A percentile compares a stretch with the other conserved stretches of the same genome.
Conservation (phyloP, 192 early-diverging fungal genomes). For the Podila minutissima region DNA sequence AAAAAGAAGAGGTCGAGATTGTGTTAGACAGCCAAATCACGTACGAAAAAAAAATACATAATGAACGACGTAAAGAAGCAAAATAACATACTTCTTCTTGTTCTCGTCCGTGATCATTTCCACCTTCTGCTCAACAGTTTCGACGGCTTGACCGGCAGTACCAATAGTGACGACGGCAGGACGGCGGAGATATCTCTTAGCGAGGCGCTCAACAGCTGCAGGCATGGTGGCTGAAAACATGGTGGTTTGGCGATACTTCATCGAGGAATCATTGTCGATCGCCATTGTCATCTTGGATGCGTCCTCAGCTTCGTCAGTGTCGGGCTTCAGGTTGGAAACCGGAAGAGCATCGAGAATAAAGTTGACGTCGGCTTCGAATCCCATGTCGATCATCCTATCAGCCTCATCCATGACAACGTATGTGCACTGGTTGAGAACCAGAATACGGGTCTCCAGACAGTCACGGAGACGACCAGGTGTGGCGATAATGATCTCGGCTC, state of each 20-base stretch:
- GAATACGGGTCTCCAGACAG: conserved; percentile 86
- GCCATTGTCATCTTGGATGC: conserved; percentile 53
- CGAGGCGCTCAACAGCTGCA: conserved; percentile 90
- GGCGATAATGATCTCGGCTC: conserved; percentile 97
- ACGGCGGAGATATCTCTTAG: conserved; percentile 89
- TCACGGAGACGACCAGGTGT: conserved; percentile 97
- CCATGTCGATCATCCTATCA: conserved; percentile 95
- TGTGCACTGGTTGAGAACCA: conserved; percentile 93
- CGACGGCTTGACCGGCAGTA: conserved; percentile 95
- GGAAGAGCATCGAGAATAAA: conserved; percentile 95
- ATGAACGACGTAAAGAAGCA: neutral
- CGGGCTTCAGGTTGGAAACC: conserved; percentile 89
- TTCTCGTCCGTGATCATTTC: conserved; percentile 91
- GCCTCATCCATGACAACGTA: conserved; percentile 99
- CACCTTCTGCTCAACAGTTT: conserved; percentile 94
- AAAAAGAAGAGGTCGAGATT: conserved; percentile 6
- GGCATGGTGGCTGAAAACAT: conserved; percentile 99
- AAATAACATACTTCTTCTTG: conserved; percentile 74
- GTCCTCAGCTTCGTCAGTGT: conserved; percentile 76
- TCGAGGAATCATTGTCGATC: conserved; percentile 34
- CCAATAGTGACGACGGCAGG: conserved; percentile 98
- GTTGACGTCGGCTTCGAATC: conserved; percentile 96
- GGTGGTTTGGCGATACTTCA: conserved; percentile 90
- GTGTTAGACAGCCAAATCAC: neutral
- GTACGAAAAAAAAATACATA: neutral